phyloP scores from a whole-genome alignment of 2,329 filamentous ascomycete genomes.

The Hymenoscyphus salicellus region DNA sequence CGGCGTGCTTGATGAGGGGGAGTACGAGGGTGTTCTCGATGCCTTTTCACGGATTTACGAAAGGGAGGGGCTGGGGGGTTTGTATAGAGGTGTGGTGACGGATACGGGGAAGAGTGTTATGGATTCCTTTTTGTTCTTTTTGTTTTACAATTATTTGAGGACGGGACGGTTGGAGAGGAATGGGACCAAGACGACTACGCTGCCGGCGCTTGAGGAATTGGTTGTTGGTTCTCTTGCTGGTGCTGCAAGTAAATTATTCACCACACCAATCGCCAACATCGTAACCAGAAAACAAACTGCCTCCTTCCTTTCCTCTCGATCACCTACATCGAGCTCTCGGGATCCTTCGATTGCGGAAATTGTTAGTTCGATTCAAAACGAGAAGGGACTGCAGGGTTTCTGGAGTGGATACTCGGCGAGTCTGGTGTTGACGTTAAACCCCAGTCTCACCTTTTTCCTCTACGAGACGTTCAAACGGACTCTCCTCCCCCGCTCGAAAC shows the following conservation, averaged over 20 bases:
- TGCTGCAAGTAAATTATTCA: conserved; percentile 70
- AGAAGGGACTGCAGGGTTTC: conserved; percentile 72
- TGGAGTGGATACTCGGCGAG: conserved; percentile 87
- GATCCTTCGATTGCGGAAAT: conserved; percentile 50
- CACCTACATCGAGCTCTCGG: conserved; percentile 20
- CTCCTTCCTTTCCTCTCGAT: conserved; percentile 45
- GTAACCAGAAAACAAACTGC: conserved; percentile 79
- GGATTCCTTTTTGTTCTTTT: conserved; percentile 83
- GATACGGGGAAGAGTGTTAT: conserved; percentile 66
- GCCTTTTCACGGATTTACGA: conserved; percentile 68
- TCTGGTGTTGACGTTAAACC: conserved; percentile 78
- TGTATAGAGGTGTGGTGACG: conserved; percentile 64
- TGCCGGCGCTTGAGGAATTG: conserved; percentile 70
- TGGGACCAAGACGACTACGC: conserved; percentile 36
- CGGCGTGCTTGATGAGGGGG: too few species aligned
- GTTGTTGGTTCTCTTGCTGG: conserved; percentile 71
- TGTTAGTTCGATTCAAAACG: conserved; percentile 58
- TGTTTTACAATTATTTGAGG: conserved; percentile 64
- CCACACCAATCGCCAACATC: conserved; percentile 77
- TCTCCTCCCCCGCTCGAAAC: conserved; percentile 52
- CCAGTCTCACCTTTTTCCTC: conserved; percentile 80
- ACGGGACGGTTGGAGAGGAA: conserved; percentile 40
- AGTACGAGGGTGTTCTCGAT: conserved; percentile 66
- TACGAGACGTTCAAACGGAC: conserved; percentile 67
- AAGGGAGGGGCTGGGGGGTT: conserved; percentile 63